These are phyloP conservation scores for Fusarium burgessii DNA, from an alignment of 2,329 filamentous ascomycete species.

Conservation along the genomic window DNA sequence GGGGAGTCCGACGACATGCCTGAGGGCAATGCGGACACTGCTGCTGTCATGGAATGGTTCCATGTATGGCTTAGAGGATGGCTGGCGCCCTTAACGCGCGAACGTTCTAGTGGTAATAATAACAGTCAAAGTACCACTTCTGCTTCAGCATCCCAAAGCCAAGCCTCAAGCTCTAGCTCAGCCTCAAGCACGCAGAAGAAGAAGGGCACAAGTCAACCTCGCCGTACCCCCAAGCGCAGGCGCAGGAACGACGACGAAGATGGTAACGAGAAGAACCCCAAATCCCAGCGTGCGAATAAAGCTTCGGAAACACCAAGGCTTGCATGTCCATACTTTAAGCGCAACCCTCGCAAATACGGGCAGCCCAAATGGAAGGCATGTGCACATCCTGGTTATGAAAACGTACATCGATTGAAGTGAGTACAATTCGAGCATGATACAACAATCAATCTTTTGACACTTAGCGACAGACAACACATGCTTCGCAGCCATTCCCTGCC, in stretches of 20 bases:
- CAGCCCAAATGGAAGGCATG: neutral
- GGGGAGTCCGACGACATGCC: neutral
- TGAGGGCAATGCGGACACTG: neutral
- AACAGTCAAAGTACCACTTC: fast-evolving
- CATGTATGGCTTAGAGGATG: neutral
- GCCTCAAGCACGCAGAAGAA: neutral
- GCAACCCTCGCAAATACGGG: neutral
- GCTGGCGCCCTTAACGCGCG: fast-evolving
- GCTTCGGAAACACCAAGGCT: fast-evolving
- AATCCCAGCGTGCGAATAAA: neutral
- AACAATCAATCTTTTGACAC: neutral
- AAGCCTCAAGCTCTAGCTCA: neutral
- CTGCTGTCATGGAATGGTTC: neutral
- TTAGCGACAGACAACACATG: neutral
- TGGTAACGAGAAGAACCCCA: fast-evolving
- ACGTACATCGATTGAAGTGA: neutral
- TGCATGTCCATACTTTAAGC: neutral
- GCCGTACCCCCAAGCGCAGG: fast-evolving
- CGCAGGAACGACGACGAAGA: fast-evolving
- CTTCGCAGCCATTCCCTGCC: fast-evolving
- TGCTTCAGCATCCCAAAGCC: neutral
- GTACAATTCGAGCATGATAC: neutral
- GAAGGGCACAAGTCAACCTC: neutral
- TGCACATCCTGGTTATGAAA: neutral
- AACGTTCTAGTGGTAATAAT: fast-evolving